Base-by-base conservation (phyloP, 257 asterid species). In the Primulina tabacum region DNA sequence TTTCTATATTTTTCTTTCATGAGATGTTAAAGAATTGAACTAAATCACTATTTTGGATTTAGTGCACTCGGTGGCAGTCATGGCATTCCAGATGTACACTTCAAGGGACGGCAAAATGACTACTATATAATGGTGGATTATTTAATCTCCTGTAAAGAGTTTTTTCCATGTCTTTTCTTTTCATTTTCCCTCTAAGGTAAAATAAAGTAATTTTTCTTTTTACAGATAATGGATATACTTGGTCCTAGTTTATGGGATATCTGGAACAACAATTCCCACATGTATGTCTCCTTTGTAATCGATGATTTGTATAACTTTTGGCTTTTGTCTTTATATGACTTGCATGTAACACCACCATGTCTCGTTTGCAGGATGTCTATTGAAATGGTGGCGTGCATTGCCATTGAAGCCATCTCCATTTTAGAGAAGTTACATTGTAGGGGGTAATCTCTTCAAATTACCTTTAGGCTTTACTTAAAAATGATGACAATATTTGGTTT, bases 81-180 rank as follows among this genome's bases (percentile, higher is more conserved):
- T 70, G 90, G 90, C 28, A 77, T 85, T 62, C 88, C 88, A 0
- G 83, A 71, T 4, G 82, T 83, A 26, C 86, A 85, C 64, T 83
- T 34, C 75, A 85, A 79, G 65, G 90, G 90, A 40, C 76, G 80
- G 24, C 82, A 72, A 60, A 73, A 57, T 61, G 83, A 77, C 60
- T 85, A 75, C 62, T 77, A 81, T 58, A 72, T 85, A 47, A 81
- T 85, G 90, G 90, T 85, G 79, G 4, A 72, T 29, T 14, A 29
- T 56, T 8, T 60, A 47, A 47, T 65, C n/a, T 21, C 11, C 53
- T 50, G 20, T 21, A 67, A 2, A 2, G 2, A 2, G 16, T 16
- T 26, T n/a, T 35, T 5, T 5, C 18, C 7, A 34, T 11, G 12
- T 5, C 16, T 30, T 26, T 33, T n/a, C 33, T 62, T 64, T 38